Evolutionary conservation across 2,329 filamentous ascomycete genomes (phyloP).

Genomic region (Colletotrichum somersetense): DNA sequence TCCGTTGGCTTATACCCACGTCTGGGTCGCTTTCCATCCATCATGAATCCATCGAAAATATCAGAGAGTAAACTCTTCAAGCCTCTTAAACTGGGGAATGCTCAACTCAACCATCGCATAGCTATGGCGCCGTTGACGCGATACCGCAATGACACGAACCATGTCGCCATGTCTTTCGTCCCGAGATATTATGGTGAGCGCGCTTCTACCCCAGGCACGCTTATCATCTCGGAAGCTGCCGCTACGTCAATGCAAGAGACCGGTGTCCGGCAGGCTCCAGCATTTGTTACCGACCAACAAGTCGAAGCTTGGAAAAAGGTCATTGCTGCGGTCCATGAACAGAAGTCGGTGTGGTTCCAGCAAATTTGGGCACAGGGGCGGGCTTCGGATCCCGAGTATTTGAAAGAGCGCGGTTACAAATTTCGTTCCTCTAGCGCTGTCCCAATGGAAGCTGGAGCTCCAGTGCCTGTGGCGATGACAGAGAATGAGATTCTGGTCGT

Average conservation of each 20-base stretch:
- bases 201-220: too few species aligned
- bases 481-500: conserved; percentile 70
- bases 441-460: conserved; percentile 12
- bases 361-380: conserved; percentile 41
- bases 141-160: too few species aligned
- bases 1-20: too few species aligned
- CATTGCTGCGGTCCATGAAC: conserved; percentile 46
- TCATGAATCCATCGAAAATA: too few species aligned
- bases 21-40: too few species aligned
- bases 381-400: conserved; percentile 29
- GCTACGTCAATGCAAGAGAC: conserved; percentile 35
- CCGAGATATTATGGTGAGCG: too few species aligned
- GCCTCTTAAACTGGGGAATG: too few species aligned
- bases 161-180: too few species aligned
- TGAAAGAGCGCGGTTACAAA: conserved; percentile 24
- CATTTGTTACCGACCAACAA: conserved; percentile 57
- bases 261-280: conserved; percentile 49
- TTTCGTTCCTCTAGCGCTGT: conserved; percentile 34
- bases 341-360: conserved; percentile 48
- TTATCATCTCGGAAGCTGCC: too few species aligned
- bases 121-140: too few species aligned
- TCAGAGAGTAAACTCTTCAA: too few species aligned
- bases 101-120: too few species aligned
- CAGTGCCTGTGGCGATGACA: conserved; percentile 70
- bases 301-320: conserved; percentile 46